phyloP scores from a whole-genome alignment of 1,284 basidiomycete genomes.

The Pseudozyma tsukubaensis region DNA sequence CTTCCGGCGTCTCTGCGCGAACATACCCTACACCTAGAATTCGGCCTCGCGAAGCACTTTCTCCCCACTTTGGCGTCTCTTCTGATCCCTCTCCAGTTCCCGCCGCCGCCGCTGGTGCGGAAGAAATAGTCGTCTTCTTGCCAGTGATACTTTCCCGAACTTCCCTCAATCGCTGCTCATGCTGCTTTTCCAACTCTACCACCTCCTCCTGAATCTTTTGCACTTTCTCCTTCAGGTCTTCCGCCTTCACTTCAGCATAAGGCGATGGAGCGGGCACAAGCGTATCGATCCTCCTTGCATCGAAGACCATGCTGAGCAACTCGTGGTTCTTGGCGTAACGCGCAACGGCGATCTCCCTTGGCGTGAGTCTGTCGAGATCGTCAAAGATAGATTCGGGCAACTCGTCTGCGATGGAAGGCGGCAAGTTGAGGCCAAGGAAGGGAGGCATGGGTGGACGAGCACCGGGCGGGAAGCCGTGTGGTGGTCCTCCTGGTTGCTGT shows the following conservation, averaged over 20 bases:
- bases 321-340: slow-evolving; percentile 66
- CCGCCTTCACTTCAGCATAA: slow-evolving; percentile 46
- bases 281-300: slow-evolving; percentile 60
- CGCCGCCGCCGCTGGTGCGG: too few relatives aligned
- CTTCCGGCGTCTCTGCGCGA: slow-evolving; percentile 48
- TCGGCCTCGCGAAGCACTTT: slow-evolving; percentile 44
- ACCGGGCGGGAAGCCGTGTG: slow-evolving; percentile 10
- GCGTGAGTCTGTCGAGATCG: slow-evolving; percentile 60
- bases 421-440: slow-evolving; percentile 44
- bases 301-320: slow-evolving; percentile 61
- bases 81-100: slow-evolving; percentile 13
- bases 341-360: slow-evolving; percentile 62
- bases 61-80: slow-evolving; percentile 32
- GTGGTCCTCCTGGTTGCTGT: slow-evolving; percentile 6
- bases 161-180: slow-evolving; percentile 25
- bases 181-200: slow-evolving; percentile 17
- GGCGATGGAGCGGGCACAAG: slow-evolving; percentile 54
- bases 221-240: slow-evolving; percentile 42
- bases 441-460: slow-evolving; percentile 23
- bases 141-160: slow-evolving; percentile 12
- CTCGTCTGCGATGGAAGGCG: slow-evolving; percentile 47
- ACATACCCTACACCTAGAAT: slow-evolving; percentile 60
- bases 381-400: slow-evolving; percentile 54
- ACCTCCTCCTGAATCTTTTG: slow-evolving; percentile 32
- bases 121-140: not conserved